Evolutionary conservation across 2,329 filamentous ascomycete species (phyloP), one percentile per base, ranked within the genome.

Genomic region (Neonectria punicea): DNA sequence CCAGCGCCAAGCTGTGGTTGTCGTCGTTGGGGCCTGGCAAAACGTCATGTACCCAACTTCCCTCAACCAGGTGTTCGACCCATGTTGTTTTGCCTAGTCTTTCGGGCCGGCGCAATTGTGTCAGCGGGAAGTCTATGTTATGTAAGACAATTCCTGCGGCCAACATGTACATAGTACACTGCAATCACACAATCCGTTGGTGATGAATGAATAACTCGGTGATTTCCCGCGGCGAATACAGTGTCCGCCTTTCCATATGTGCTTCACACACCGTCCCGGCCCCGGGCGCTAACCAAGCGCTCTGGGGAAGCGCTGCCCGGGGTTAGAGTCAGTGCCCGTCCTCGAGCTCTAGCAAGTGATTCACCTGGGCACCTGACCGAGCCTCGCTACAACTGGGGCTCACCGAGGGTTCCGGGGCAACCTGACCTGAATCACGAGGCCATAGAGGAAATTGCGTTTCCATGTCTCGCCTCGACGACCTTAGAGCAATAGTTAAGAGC

Each of bases 341-440:
- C 14, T 36, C 34, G 43, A 58, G 55, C 10, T 22, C 55, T 25
- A 59, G 61, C 34, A 20, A 56, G 46, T 61, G 57, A 66, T 61
- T 43, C 39, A 43, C 39, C 39, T 43, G 39, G 39, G 6, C 71
- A 72, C 67, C 71, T 73, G 71, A 73, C 69, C 55, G 51, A 58
- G 57, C 57, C 20, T 61, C 54, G 55, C 53, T 66, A 54, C 59
- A 58, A 65, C 58, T 64, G 64, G 61, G 50, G 30, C 68, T 73
- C 71, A 73, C 71, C 71, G 71, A 73, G 73, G 65, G 55, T 68
- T 72, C 61, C 60, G 34, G 65, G 68, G 54, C 70, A 61, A 49
- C 66, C 70, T 73, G 57, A 72, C 68, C 64, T 67, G 58, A 63
- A 67, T 73, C 71, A 73, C 71, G 68, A 55, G 71, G 65, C 65